Conservation (phyloP, 129 eudicot genomes). For the Logfia minima region DNA sequence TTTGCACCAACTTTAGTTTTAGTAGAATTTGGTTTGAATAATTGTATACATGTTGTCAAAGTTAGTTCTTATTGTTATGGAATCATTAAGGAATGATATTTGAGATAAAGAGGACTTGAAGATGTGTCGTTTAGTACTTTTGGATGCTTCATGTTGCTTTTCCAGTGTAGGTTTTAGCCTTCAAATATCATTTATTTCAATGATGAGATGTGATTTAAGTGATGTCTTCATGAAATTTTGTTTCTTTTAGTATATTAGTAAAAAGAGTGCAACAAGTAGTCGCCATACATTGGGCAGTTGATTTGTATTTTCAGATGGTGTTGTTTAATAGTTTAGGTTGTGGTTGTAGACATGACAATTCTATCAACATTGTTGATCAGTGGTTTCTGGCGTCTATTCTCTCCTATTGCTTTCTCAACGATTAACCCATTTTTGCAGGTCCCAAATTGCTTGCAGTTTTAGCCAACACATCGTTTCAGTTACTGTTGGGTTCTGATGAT, state of each 20-base stretch:
- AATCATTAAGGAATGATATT: background rate
- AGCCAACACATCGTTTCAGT: too few relatives aligned
- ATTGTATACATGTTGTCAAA: background rate
- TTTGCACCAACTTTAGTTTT: background rate
- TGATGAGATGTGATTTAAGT: background rate
- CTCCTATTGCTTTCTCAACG: background rate
- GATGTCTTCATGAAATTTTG: background rate
- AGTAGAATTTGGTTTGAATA: background rate
- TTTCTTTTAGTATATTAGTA: too few relatives aligned
- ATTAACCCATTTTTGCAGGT: background rate
- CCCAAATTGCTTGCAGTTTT: background rate
- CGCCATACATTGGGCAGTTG: too few relatives aligned
- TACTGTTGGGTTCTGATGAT: too few relatives aligned
- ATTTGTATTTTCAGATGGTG: too few relatives aligned
- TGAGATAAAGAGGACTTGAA: background rate
- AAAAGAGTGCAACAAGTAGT: too few relatives aligned
- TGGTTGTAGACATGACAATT: background rate
- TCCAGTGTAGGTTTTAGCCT: background rate
- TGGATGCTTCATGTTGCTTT: background rate
- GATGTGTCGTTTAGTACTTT: background rate
- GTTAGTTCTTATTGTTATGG: background rate
- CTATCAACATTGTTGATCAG: background rate
- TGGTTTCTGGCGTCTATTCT: too few relatives aligned
- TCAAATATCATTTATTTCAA: background rate
- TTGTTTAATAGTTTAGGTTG: too few relatives aligned